A percentile compares a stretch with the other conserved stretches of the same genome.
phyloP scores from a whole-genome alignment of 225 moss, liverwort and hornwort genomes.

The Takakia lepidozioides region DNA sequence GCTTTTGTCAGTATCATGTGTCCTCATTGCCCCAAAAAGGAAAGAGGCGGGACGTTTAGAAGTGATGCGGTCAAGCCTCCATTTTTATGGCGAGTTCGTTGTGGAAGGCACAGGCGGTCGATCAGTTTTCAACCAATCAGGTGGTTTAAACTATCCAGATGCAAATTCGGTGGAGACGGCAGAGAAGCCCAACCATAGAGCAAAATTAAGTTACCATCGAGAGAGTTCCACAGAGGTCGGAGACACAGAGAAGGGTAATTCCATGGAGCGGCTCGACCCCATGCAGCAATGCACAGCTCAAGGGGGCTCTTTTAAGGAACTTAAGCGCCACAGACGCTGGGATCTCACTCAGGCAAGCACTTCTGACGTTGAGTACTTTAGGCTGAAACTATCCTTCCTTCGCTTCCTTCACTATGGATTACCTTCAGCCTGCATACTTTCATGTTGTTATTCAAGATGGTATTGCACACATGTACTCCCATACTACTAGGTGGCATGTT shows the following conservation, averaged over 20 bases:
- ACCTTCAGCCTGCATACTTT: no score
- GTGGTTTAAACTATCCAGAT: slow-evolving; percentile 23
- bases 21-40: slow-evolving; percentile 22
- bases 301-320: slow-evolving; percentile 16
- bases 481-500: no score
- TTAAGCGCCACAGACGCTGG: slow-evolving; percentile 34
- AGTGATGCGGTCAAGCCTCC: slow-evolving; percentile 24
- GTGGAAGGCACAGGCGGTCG: slow-evolving; percentile 36
- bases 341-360: slow-evolving; percentile 26
- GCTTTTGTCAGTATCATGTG: slow-evolving; percentile 30
- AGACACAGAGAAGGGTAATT: slow-evolving; percentile 24
- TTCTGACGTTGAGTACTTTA: no score
- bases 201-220: slow-evolving; percentile 6
- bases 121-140: slow-evolving; percentile 20
- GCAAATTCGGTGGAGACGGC: slow-evolving; percentile 9
- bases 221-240: slow-evolving; percentile 6
- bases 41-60: slow-evolving; percentile 32
- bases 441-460: no score
- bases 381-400: no score
- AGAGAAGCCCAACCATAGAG: slow-evolving; percentile 12
- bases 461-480: no score
- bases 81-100: slow-evolving; percentile 33
- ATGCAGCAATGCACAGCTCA: slow-evolving; percentile 12
- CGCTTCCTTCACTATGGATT: no score
- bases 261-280: slow-evolving; percentile 26